Evolutionary conservation across 345 rosid species (phyloP).

Genomic region (Erucastrum elatum): DNA sequence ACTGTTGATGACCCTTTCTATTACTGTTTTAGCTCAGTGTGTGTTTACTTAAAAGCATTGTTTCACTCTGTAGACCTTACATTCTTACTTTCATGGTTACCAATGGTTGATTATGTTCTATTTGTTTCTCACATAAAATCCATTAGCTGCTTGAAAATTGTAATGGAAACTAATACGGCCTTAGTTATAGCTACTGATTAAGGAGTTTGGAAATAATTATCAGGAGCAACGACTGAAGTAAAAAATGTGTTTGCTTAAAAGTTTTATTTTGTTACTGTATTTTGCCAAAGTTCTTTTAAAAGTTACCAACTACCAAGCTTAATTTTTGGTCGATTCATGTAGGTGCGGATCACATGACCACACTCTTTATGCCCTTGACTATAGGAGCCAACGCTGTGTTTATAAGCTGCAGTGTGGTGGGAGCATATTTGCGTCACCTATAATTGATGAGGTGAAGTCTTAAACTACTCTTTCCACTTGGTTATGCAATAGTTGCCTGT

Average conservation of each 20-base stretch:
- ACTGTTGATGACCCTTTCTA: conserved; percentile 9
- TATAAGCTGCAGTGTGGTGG: conserved; percentile 81
- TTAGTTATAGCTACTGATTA: background rate
- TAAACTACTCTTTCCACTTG: conserved; percentile 10
- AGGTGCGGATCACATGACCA: conserved; percentile 98
- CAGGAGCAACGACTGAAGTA: conserved; percentile 16
- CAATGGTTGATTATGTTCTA: conserved; percentile 1
- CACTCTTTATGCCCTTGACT: conserved; percentile 84
- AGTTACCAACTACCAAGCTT: conserved; percentile 8
- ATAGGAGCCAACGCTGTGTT: conserved; percentile 60
- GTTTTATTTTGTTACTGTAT: background rate
- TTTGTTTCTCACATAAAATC: background rate
- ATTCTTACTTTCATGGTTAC: conserved; percentile 1
- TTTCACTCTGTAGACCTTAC: background rate
- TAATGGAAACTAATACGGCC: background rate
- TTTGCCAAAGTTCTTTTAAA: background rate
- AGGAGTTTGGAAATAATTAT: conserved; percentile 6
- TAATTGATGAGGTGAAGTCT: conserved; percentile 78
- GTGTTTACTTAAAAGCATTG: conserved; percentile 6
- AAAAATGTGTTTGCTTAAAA: background rate
- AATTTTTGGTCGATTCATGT: conserved; percentile 31
- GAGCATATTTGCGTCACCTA: conserved; percentile 88
- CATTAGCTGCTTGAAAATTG: background rate
- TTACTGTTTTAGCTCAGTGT: background rate
- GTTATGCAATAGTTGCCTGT: conserved; percentile 22